These are phyloP conservation scores for Penicillium tannophilum DNA, from an alignment of 495 filamentous ascomycete genomes.

Conservation along the genomic window DNA sequence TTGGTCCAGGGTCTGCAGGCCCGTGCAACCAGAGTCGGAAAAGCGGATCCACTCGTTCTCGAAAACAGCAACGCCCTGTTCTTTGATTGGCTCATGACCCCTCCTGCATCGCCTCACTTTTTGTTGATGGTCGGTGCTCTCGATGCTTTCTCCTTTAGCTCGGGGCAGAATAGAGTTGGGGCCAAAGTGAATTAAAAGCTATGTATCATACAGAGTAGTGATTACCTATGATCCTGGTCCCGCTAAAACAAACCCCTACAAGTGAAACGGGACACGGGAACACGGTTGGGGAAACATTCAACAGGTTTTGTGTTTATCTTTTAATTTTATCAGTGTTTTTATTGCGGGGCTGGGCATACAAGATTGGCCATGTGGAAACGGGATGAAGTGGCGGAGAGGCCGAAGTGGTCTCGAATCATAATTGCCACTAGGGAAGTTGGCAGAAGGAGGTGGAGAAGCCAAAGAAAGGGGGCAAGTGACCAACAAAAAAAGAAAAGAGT, in stretches of 20 bases:
- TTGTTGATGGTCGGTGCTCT: constrained; percentile 7
- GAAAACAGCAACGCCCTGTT: constrained; percentile 14
- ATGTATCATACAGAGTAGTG: neutral
- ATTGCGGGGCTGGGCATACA: constrained; percentile 1
- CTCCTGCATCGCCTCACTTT: constrained; percentile 25
- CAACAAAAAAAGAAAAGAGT: neutral
- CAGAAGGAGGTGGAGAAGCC: neutral
- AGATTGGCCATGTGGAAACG: constrained; percentile 5
- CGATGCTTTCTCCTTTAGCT: neutral
- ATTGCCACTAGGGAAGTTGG: neutral
- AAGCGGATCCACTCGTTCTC: constrained; percentile 26
- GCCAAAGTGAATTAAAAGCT: neutral
- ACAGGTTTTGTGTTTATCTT: neutral
- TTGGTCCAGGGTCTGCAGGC: constrained; percentile 15
- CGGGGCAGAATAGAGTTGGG: constrained; percentile 7
- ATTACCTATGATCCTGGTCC: neutral
- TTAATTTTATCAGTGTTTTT: neutral
- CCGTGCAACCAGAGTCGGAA: constrained; percentile 17
- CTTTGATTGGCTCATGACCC: constrained; percentile 18
- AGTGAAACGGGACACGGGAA: constrained; percentile 13
- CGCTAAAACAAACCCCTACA: neutral
- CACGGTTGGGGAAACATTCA: constrained; percentile 13
- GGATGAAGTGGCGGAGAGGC: constrained; percentile 5
- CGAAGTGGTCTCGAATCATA: constrained; percentile 8
- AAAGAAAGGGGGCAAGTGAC: neutral